Evolutionary conservation across 768 basidiomycete genomes (phyloP).

Genomic region (Lentinula detonsa): DNA sequence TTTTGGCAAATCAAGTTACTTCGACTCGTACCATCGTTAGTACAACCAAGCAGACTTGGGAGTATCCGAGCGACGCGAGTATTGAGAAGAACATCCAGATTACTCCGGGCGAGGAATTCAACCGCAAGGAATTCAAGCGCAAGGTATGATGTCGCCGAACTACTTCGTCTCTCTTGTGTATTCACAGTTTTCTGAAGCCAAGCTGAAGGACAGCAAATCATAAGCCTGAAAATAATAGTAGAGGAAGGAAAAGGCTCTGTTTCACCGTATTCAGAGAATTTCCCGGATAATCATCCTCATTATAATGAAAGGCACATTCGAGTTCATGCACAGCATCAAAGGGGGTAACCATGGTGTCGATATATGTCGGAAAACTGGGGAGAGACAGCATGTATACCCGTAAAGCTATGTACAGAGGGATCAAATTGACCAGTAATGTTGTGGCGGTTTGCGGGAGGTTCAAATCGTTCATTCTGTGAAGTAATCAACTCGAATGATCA

Average conservation of each 20-base stretch:
- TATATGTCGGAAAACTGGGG: constrained; percentile 17
- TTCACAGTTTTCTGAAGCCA: constrained; percentile 18
- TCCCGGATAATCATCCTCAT: constrained; percentile 29
- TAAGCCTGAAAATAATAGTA: too few species aligned
- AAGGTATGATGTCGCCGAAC: constrained; percentile 21
- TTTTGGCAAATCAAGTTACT: too few species aligned
- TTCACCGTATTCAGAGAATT: constrained; percentile 26
- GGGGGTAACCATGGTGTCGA: constrained; percentile 20
- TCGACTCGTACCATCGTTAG: too few species aligned
- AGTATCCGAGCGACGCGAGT: background rate
- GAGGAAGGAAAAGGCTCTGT: too few species aligned
- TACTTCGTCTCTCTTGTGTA: constrained; percentile 13
- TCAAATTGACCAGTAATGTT: too few species aligned
- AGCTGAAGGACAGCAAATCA: constrained; percentile 8
- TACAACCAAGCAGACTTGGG: background rate
- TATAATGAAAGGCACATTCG: constrained; percentile 35
- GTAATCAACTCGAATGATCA: too few species aligned
- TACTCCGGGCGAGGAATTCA: background rate
- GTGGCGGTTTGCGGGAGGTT: too few species aligned
- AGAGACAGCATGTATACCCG: too few species aligned
- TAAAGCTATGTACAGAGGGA: too few species aligned
- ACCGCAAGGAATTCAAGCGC: background rate
- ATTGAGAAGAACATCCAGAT: constrained; percentile 3
- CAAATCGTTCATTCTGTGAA: too few species aligned
- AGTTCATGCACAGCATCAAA: constrained; percentile 24